phyloP scores from a whole-genome alignment of 805 yeast species.

The Blastobotrys mokoenaii region DNA sequence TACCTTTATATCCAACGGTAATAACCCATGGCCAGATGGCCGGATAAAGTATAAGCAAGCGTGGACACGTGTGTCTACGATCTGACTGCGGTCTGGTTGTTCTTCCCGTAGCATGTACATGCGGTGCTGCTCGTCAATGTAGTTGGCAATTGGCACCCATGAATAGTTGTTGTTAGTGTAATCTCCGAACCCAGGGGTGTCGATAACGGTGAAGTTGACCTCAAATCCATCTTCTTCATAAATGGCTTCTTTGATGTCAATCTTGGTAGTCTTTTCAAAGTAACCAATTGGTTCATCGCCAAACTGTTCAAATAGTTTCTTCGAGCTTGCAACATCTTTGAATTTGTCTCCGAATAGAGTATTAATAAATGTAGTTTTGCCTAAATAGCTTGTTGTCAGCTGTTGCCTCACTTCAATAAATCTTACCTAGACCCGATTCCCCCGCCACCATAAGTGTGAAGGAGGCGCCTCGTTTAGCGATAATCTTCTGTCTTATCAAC shows the following conservation, averaged over 20 bases:
- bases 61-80: slow-evolving; percentile 73
- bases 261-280: slow-evolving; percentile 52
- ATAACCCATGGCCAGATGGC: slow-evolving; percentile 83
- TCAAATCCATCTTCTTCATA: slow-evolving; percentile 78
- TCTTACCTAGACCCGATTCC: slow-evolving; percentile 80
- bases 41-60: slow-evolving; percentile 84
- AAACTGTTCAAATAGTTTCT: slow-evolving; percentile 2
- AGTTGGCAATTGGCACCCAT: slow-evolving; percentile 82
- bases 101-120: slow-evolving; percentile 86
- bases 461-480: slow-evolving; percentile 48
- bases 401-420: not conserved
- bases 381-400: slow-evolving; percentile 38
- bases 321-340: slow-evolving; percentile 35
- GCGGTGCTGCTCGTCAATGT: slow-evolving; percentile 86
- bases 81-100: slow-evolving; percentile 60
- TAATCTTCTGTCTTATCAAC: slow-evolving; percentile 36
- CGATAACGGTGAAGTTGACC: slow-evolving; percentile 71
- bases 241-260: slow-evolving; percentile 52
- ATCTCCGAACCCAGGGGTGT: slow-evolving; percentile 93
- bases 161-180: slow-evolving; percentile 76
- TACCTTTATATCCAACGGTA: slow-evolving; percentile 79
- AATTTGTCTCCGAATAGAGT: slow-evolving; percentile 54
- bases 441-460: slow-evolving; percentile 70
- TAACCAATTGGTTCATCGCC: not conserved
- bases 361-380: slow-evolving; percentile 80